Evolutionary conservation across 176 grass and related monocot species (phyloP), one percentile per base, ranked within the genome.

Genomic region (Eragrostis nindensis): DNA sequence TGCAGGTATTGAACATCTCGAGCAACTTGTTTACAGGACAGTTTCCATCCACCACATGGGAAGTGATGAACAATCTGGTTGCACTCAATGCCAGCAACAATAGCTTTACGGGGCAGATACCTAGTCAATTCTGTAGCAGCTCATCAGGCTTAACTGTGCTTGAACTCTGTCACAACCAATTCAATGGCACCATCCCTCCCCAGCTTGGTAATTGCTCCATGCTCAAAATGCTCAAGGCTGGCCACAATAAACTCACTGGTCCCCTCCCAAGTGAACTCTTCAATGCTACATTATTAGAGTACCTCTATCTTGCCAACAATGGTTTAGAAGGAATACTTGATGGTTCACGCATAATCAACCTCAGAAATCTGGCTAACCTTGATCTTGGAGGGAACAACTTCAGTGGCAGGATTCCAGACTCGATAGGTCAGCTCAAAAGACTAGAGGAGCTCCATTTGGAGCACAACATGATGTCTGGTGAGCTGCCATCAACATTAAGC

Each of bases 1-100:
- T 88, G n/a, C 71, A 79, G 65, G 80, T 88, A 45, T 46, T 88
- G n/a, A 88, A 88, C 66, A 71, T 88, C 65, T 88, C 86, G 6
- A 88, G 80, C 40, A 88, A 88, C 60, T 45, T 13, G 39, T 83
- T 88, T 74, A 55, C 65, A 39, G 86, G 79, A 5, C 73, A 74
- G 44, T 84, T 84, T 59, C 67, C 86, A 55, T 77, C 73, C n/a
- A 17, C 41, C 29, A 49, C 48, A 57, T 86, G 84, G 84, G 30
- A 44, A 12, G 11, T 24, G 49, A 65, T 70, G 64, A 48, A 64
- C 11, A 83, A 46, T 57, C 60, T 83, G 38, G 39, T 79, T 50
- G 80, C 38, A 8, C 47, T 88, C 6, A 83, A 88, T 26, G 80
- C 74, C 44, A 88, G 86, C 74, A 83, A 83, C 19, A 88, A 88